Conservation (phyloP, 2,329 filamentous ascomycete species). For the Colletotrichum paranaense region DNA sequence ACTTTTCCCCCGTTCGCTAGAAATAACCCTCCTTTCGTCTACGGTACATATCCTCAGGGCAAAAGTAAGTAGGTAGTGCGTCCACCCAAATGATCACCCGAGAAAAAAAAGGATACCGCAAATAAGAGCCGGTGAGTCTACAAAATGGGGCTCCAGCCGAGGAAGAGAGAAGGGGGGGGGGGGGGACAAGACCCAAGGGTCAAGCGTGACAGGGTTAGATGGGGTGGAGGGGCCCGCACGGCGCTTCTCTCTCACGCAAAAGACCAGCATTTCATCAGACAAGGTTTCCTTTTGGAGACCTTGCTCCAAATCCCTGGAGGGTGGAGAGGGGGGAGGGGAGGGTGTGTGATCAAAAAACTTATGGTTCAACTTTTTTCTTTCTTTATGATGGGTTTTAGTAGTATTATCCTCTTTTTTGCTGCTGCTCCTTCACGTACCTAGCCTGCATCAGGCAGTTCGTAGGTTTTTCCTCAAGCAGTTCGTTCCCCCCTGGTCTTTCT, state of each 20-base stretch:
- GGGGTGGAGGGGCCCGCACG: too few relatives aligned
- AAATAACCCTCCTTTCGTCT: background rate
- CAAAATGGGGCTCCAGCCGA: slow-evolving; percentile 9
- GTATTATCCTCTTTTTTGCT: background rate
- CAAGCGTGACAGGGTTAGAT: too few relatives aligned
- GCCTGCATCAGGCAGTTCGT: slow-evolving; percentile 30
- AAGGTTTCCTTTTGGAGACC: too few relatives aligned
- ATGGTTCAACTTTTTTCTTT: too few relatives aligned
- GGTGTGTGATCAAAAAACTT: background rate
- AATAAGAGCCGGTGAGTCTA: slow-evolving; percentile 29
- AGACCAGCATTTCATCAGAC: background rate
- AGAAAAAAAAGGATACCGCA: background rate
- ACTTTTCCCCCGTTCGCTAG: slow-evolving; percentile 1
- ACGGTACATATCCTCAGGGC: too few relatives aligned
- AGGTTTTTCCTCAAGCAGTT: background rate
- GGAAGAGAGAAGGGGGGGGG: background rate
- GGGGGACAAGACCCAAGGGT: background rate
- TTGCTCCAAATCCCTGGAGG: background rate
- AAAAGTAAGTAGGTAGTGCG: too few relatives aligned
- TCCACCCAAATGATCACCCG: background rate
- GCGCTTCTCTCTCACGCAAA: background rate
- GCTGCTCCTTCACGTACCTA: background rate
- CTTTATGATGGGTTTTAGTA: background rate
- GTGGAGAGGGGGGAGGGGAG: slow-evolving; percentile 1
- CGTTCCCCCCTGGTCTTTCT: background rate